These are phyloP conservation scores for Blastobotrys aristatus DNA, from an alignment of 1,139 yeast genomes.

Conservation along the genomic window DNA sequence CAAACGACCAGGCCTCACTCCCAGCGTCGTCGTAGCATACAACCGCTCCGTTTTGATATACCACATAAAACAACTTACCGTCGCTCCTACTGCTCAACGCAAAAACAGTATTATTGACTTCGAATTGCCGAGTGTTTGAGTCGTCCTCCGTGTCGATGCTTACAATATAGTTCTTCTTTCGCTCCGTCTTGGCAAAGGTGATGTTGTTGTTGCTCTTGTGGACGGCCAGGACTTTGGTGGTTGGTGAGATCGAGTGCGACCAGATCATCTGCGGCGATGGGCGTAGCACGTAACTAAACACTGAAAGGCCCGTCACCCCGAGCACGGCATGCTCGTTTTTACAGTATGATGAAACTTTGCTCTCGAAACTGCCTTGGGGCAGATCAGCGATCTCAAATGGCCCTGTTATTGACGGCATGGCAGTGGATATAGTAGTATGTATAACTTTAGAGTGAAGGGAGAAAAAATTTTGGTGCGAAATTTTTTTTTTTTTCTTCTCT, in stretches of 20 bases:
- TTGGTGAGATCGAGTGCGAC: constrained; percentile 68
- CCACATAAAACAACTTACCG: constrained; percentile 18
- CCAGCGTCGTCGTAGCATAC: constrained; percentile 16
- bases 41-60: constrained; percentile 21
- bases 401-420: constrained; percentile 34
- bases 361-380: constrained; percentile 25
- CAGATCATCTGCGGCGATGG: constrained; percentile 79
- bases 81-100: constrained; percentile 17
- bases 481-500: not conserved
- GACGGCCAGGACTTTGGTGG: constrained; percentile 33
- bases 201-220: constrained; percentile 13
- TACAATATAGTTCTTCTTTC: constrained; percentile 26
- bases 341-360: constrained; percentile 15
- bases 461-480: constrained; percentile 1
- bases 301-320: constrained; percentile 72
- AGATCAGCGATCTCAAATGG: constrained; percentile 32
- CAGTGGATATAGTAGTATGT: not conserved
- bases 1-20: constrained; percentile 7
- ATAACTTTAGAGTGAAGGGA: not conserved
- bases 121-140: constrained; percentile 12
- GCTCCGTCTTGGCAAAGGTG: constrained; percentile 25
- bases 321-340: constrained; percentile 30
- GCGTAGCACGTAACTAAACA: constrained; percentile 63
- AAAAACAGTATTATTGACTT: constrained; percentile 17
- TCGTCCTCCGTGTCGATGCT: constrained; percentile 16